phyloP scores from a whole-genome alignment of 108 stramenopile species.

The Pseudonitzschia delicatissima region DNA sequence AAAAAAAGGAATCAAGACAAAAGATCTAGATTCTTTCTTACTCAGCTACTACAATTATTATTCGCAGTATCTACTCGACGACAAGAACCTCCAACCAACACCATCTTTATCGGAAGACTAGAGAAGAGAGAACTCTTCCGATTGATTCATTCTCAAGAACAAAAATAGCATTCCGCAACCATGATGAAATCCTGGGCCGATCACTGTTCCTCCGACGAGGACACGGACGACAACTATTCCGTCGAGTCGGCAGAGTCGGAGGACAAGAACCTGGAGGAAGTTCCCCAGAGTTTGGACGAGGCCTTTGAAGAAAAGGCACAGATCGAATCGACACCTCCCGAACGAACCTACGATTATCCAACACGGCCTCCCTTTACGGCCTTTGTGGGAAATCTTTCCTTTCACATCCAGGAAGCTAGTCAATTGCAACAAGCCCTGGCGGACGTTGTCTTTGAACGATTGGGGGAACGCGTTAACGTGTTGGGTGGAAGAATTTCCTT shows the following conservation, averaged over 20 bases:
- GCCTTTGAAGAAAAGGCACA: not conserved
- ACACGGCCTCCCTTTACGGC: conserved; percentile 45
- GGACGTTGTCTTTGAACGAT: conserved; percentile 18
- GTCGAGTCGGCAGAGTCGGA: too few species aligned
- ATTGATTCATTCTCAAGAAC: too few species aligned
- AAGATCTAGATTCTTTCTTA: too few species aligned
- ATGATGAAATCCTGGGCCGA: conserved; percentile 35
- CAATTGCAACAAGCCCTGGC: conserved; percentile 32
- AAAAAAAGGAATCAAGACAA: too few species aligned
- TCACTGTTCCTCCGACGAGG: conserved; percentile 33
- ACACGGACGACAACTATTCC: conserved; percentile 8
- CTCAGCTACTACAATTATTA: too few species aligned
- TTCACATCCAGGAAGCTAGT: conserved; percentile 20
- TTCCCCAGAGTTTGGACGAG: not conserved
- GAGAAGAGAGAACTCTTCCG: too few species aligned
- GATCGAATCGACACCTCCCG: not conserved
- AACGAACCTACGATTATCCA: conserved; percentile 34
- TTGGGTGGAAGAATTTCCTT: conserved; percentile 20
- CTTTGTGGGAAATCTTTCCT: conserved; percentile 57
- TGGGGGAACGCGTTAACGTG: conserved; percentile 25
- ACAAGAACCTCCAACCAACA: too few species aligned
- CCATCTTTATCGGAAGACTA: too few species aligned
- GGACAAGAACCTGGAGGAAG: too few species aligned
- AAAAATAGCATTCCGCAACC: too few species aligned
- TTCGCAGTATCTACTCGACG: too few species aligned